Conservation (phyloP, 352 stramenopile genomes). For the Pythium volutum region DNA sequence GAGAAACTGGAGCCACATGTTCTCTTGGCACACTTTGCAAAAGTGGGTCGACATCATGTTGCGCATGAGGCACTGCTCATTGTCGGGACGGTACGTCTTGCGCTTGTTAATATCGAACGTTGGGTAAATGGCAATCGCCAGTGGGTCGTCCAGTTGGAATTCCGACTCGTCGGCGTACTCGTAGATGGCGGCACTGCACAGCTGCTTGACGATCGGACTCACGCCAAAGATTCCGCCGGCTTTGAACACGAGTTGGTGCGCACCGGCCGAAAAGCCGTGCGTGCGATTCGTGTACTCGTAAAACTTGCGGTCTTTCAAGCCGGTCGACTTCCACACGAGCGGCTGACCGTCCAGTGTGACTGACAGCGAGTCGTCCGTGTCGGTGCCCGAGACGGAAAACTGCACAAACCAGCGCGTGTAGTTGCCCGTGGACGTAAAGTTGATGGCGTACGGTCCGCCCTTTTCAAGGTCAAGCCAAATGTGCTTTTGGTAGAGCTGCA, state of each 20-base stretch:
- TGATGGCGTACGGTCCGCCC: conserved; percentile 28
- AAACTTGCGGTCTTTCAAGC: conserved; percentile 30
- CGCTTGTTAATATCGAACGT: conserved; percentile 31
- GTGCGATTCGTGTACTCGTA: conserved; percentile 29
- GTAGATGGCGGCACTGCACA: conserved; percentile 35
- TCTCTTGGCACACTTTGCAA: conserved; percentile 38
- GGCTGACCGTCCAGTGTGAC: conserved; percentile 28
- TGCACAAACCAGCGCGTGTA: conserved; percentile 33
- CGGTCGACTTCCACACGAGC: conserved; percentile 28
- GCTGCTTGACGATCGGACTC: conserved; percentile 33
- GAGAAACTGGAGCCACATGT: conserved; percentile 38
- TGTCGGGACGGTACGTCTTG: conserved; percentile 32
- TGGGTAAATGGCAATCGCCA: conserved; percentile 33
- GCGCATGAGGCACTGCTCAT: conserved; percentile 41
- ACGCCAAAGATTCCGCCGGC: conserved; percentile 23
- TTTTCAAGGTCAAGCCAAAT: conserved; percentile 38
- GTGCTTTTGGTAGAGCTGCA: conserved; percentile 30
- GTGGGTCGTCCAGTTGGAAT: conserved; percentile 24
- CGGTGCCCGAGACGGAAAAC: conserved; percentile 27
- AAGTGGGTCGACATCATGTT: conserved; percentile 38
- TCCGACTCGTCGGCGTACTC: conserved; percentile 29
- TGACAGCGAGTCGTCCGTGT: conserved; percentile 29
- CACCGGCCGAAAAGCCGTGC: conserved; percentile 22
- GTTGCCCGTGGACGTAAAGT: conserved; percentile 30
- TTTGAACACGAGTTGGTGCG: conserved; percentile 29